Evolutionary conservation across 495 filamentous ascomycete species (phyloP), one percentile per base, ranked within the genome.

Genomic region (Penicillium subrubescens): DNA sequence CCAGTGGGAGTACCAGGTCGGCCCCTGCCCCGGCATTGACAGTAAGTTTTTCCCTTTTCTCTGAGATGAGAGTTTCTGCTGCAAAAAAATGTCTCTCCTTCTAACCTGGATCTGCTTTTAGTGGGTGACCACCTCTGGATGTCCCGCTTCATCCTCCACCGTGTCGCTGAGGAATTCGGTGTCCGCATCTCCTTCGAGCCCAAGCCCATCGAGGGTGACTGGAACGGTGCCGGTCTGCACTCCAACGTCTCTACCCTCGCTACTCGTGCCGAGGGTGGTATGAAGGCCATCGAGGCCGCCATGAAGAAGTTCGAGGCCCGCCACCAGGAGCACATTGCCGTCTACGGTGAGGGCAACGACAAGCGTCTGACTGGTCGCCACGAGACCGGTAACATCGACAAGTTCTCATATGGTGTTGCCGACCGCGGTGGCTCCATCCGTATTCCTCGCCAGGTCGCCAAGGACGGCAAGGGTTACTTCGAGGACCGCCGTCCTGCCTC

Each of bases 1-100:
- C 64, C 95, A 99, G 79, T 99, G 95, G 95, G 95, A 99, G 82
- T 98, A 93, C 90, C 95, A 99, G 80, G 91, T 99, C 73, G 95
- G 96, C 65, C 96, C 96, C 67, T 97, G 94, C 82, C 74, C 82
- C 44, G 95, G 95, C 54, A 98, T 99, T 75, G 87, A 92, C 75
- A 82, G 89, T 90, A 77, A 77, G 84, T 84, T 62, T 31, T 46
- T 5, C 21, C 60, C 39, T 35, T 59, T 56, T 74, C 51, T 27
- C 21, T 5, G 3, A 41, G 12, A 14, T 17, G 35, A 17, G 11
- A 41, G 11, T 6, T 14, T 5, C 37, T 41, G 37, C 37, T 3
- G 5, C 12, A 12, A n/a, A 41, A 73, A 56, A 21, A 15, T 34
- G 31, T 8, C 31, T 33, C 31, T 14, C n/a, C 59, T 68, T 43